Base-by-base conservation (phyloP, 441 rosid genomes). In the Breynia disticha region DNA sequence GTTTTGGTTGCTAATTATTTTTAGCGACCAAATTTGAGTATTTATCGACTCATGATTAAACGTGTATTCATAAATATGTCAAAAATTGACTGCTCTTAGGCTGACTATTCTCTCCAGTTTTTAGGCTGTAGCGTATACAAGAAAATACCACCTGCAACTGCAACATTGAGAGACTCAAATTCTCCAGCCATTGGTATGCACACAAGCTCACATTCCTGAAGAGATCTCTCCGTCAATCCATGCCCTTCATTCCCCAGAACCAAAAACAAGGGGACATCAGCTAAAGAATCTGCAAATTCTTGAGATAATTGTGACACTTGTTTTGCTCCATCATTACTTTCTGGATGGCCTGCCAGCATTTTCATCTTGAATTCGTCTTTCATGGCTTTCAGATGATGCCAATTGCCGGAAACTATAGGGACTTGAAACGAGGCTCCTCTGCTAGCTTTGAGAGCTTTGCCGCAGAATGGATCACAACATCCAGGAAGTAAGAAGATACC, bases 401-500 rank as follows among this genome's bases (percentile, higher is more conserved):
- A 87, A 37, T 54, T 59, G 22, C 98, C 98, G 2, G 83, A 77
- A 50, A 87, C 87, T 53, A 87, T 67, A 8, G 96, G 88, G 19
- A 83, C 71, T 60, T 87, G 96, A 73, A 90, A 90, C 14, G 87
- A 73, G 44, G 95, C 90, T 61, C 98, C 98, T 50, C 89, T 77
- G 78, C 93, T 87, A n/a, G 98, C 93, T 71, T 87, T 70, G 1
- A 87, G 84, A 47, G 87, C 93, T 69, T 90, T 90, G 50, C 74
- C 79, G n/a, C 80, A 82, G 71, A 87, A 87, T 0, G 93, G 96
- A 76, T 90, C 96, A 21, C 95, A 85, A 66, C 98, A 90, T 32
- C 96, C 95, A 10, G 95, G 95, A 73, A 90, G 98, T 50, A 90
- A 77, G 74, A 83, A 87, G 16, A 80, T 83, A 53, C 96, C 96